A percentile compares a stretch with the other conserved stretches of the same genome.
Conservation (phyloP, 768 basidiomycete genomes). For the Macrolepiota fuliginosa region DNA sequence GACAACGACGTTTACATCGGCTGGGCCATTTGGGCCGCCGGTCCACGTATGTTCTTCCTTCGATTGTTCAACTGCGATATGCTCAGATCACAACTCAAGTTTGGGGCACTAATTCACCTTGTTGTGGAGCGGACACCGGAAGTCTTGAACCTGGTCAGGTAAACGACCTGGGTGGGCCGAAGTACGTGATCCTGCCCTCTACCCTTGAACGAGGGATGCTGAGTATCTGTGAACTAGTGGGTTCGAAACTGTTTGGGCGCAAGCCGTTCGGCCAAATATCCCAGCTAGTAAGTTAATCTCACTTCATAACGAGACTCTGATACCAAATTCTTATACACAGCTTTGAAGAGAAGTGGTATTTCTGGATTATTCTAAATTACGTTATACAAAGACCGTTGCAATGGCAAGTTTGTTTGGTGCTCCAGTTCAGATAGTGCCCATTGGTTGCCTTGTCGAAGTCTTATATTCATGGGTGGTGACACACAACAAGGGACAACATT, state of each 20-base stretch:
- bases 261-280: constrained; percentile 35
- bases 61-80: background rate
- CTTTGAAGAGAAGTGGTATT: constrained; percentile 17
- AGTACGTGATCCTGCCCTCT: constrained; percentile 23
- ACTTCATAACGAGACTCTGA: background rate
- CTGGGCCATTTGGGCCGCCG: constrained; percentile 48
- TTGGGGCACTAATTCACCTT: constrained; percentile 40
- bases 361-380: constrained; percentile 13
- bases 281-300: constrained; percentile 16
- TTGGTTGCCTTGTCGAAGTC: too few species aligned
- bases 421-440: background rate
- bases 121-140: constrained; percentile 41
- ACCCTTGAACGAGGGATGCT: background rate
- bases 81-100: constrained; percentile 22
- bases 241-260: constrained; percentile 36
- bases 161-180: constrained; percentile 34
- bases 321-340: background rate
- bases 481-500: too few species aligned
- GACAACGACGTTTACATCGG: constrained; percentile 46
- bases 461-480: too few species aligned
- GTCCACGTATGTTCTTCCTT: constrained; percentile 33
- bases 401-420: background rate
- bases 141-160: constrained; percentile 41
- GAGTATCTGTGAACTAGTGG: constrained; percentile 21
- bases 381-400: background rate